Conservation (phyloP, 116 monocot genomes). For the Trichopus zeylanicus region DNA sequence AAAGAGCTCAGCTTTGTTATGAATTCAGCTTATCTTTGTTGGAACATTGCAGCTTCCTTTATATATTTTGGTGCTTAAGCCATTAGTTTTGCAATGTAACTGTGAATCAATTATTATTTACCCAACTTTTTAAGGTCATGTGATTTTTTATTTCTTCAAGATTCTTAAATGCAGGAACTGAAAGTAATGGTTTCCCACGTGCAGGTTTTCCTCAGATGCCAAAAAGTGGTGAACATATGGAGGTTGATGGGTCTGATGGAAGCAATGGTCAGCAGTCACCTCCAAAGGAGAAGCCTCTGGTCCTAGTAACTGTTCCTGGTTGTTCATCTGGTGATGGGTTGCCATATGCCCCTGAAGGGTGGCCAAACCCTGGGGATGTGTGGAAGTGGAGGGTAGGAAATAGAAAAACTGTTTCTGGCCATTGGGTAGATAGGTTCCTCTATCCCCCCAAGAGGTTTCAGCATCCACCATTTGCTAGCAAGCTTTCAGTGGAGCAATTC, state of each 20-base stretch:
- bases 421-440: constrained; percentile 41
- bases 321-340: constrained; percentile 49
- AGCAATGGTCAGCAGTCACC: constrained; percentile 10
- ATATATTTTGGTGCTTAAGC: too few species aligned
- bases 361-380: constrained; percentile 52
- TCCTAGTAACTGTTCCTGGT: constrained; percentile 22
- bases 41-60: too few species aligned
- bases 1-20: too few species aligned
- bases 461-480: constrained; percentile 30
- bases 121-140: too few species aligned
- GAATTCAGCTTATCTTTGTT: too few species aligned
- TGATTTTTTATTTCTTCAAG: too few species aligned
- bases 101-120: too few species aligned
- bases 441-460: constrained; percentile 28
- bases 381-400: constrained; percentile 58
- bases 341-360: constrained; percentile 68
- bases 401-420: constrained; percentile 15
- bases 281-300: constrained; percentile 6
- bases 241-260: constrained; percentile 10
- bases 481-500: constrained; percentile 30
- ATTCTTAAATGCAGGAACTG: too few species aligned
- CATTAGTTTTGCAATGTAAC: too few species aligned
- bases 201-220: too few species aligned
- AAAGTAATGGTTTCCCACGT: too few species aligned
- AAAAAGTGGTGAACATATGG: constrained; percentile 11